Evolutionary conservation across 371 early-diverging fungal genomes (phyloP).

Genomic region (Mortierella sp.): DNA sequence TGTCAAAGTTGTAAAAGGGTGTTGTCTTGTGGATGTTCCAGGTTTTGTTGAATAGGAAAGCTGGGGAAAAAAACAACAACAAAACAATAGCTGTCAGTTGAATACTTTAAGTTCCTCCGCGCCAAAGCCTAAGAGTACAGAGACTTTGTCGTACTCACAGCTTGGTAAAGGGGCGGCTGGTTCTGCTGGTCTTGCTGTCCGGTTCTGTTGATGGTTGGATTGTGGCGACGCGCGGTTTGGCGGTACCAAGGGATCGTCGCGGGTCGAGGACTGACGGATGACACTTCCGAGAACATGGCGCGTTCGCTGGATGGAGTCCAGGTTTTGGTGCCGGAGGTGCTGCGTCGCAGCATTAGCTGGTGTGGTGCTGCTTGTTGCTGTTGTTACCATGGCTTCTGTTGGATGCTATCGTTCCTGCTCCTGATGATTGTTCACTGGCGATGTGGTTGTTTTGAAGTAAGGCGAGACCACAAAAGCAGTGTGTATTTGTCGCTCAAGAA

Average conservation of each 20-base stretch:
- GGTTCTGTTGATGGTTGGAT: neutral
- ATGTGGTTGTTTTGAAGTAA: neutral
- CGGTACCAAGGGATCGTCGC: neutral
- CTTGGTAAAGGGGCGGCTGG: neutral
- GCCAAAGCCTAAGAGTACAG: neutral
- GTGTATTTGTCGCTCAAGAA: too few relatives aligned
- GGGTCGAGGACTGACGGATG: conserved; percentile 2
- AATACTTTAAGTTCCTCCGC: neutral
- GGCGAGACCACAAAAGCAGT: neutral
- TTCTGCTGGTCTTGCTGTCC: neutral
- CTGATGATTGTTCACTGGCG: neutral
- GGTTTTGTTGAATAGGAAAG: conserved; percentile 37
- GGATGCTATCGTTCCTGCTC: neutral
- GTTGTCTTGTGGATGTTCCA: conserved; percentile 53
- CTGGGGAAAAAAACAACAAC: conserved; percentile 3
- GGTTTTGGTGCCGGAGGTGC: neutral
- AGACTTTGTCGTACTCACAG: neutral
- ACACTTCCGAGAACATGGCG: conserved; percentile 9
- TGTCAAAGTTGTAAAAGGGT: conserved; percentile 35
- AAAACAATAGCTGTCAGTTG: neutral
- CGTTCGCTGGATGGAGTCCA: neutral
- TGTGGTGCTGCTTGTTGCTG: neutral
- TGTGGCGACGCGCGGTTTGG: neutral
- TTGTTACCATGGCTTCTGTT: conserved; percentile 3
- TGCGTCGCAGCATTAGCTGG: neutral